Percentiles rank a stretch among this genome's conserved stretches.
Conservation (phyloP, 495 filamentous ascomycete genomes). For the Jackrogersella multiformis region DNA sequence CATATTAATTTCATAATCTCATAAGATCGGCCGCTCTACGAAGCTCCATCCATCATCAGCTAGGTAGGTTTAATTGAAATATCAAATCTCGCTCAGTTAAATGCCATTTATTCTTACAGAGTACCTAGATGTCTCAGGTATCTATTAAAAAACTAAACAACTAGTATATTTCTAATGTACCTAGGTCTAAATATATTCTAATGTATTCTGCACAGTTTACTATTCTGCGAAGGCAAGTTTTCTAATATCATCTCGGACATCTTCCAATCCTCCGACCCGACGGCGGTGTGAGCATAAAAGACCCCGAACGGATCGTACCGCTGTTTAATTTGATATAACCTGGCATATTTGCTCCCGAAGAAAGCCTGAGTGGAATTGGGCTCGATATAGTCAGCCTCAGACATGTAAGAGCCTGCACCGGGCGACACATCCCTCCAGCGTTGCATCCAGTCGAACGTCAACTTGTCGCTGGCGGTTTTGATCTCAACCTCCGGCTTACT, state of each 20-base stretch:
- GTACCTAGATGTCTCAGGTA: too few species aligned
- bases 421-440: constrained; percentile 52
- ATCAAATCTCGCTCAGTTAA: too few species aligned
- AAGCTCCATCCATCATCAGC: too few species aligned
- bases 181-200: too few species aligned
- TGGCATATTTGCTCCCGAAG: constrained; percentile 58
- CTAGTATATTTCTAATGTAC: too few species aligned
- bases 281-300: constrained; percentile 62
- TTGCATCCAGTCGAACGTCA: constrained; percentile 61
- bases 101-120: too few species aligned
- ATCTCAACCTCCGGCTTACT: constrained; percentile 48
- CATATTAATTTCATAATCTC: too few species aligned
- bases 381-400: constrained; percentile 62
- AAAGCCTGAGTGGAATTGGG: constrained; percentile 68
- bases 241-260: constrained; percentile 45
- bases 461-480: constrained; percentile 52
- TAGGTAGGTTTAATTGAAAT: too few species aligned
- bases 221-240: constrained; percentile 41
- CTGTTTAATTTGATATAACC: constrained; percentile 57
- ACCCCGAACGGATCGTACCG: constrained; percentile 59
- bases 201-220: constrained; percentile 40
- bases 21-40: too few species aligned
- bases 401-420: constrained; percentile 53
- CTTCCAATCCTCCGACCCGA: constrained; percentile 60
- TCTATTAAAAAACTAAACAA: too few species aligned